Base-by-base conservation (phyloP, 495 filamentous ascomycete genomes). In the Penicillium cataractarum region DNA sequence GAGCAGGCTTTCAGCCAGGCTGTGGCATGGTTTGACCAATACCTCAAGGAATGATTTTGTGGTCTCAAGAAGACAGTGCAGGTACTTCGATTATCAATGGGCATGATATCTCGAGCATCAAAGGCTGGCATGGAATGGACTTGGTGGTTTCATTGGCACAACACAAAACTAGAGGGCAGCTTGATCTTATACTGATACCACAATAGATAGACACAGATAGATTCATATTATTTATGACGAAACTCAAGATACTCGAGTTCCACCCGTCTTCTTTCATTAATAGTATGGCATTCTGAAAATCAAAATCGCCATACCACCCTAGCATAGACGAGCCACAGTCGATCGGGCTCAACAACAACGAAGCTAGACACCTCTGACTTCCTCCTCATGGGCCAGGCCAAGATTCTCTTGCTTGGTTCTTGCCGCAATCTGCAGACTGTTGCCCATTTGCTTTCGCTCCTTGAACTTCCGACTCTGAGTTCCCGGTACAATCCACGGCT, bases 1-100 rank as follows among this genome's bases (percentile, higher is more conserved):
- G 89, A 94, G 76, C 82, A 87, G 71, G 90, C 89, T 13, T 92
- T 92, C 62, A 58, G 80, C 32, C 90, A 93, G 73, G 90, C 90
- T 31, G 80, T 90, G 55, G 66, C 76, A 51, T 94, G 91, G 90
- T 92, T 93, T 62, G 80, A 90, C 48, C 67, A 79, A 63, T 76
- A 73, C 24, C 32, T 69, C 5, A 52, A 56, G 50, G n/a, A 27
- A 3, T 53, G n/a, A 27, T 53, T 22, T 10, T 0, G 40, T 10
- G 40, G 19, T 42, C 4, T 19, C 3, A 42, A 10, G 33, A 35
- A 12, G 9, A 42, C 19, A 42, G 2, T 17, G 19, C 6, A 19
- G 12, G n/a, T 40, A 4, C 4, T 40, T 15, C 3, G n/a, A n/a
- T n/a, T n/a, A n/a, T n/a, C n/a, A n/a, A n/a, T n/a, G n/a, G n/a